These are phyloP conservation scores for Decorospora gaudefroyi DNA, from an alignment of 2,329 filamentous ascomycete species.

Conservation along the genomic window DNA sequence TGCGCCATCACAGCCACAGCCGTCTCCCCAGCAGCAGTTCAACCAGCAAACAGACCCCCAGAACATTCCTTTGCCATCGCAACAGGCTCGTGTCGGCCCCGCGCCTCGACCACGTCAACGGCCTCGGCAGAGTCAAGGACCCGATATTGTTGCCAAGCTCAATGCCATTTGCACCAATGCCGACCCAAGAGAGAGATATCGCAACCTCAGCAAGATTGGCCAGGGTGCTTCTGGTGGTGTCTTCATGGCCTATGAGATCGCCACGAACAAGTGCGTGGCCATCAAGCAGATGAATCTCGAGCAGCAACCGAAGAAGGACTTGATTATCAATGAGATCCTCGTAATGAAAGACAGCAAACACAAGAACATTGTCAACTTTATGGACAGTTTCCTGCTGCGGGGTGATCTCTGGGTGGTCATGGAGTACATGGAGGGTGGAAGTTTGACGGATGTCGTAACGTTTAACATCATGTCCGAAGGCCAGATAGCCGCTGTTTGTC, in stretches of 20 bases:
- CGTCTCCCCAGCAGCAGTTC: slow-evolving; percentile 58
- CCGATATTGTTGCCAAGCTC: slow-evolving; percentile 81
- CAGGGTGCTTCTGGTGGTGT: slow-evolving; percentile 97
- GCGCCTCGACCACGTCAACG: slow-evolving; percentile 74
- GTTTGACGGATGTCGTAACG: slow-evolving; percentile 95
- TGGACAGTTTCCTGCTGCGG: slow-evolving; percentile 89
- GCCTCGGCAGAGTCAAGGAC: slow-evolving; percentile 74
- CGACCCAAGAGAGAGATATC: slow-evolving; percentile 86
- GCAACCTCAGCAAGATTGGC: slow-evolving; percentile 89
- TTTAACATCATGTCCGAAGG: slow-evolving; percentile 99
- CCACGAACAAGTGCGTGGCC: slow-evolving; percentile 84
- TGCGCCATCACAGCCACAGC: slow-evolving; percentile 49
- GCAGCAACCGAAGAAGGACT: slow-evolving; percentile 96
- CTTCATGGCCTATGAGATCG: slow-evolving; percentile 84
- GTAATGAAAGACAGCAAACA: slow-evolving; percentile 99
- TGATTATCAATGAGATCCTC: slow-evolving; percentile 98
- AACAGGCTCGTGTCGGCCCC: slow-evolving; percentile 58
- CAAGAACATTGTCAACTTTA: slow-evolving; percentile 98
- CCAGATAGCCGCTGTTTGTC: slow-evolving; percentile 93
- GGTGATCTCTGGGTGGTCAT: slow-evolving; percentile 98
- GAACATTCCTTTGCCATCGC: slow-evolving; percentile 54
- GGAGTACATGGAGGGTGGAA: slow-evolving; percentile 99
- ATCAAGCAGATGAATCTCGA: slow-evolving; percentile 99
- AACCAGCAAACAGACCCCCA: slow-evolving; percentile 48
- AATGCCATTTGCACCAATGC: slow-evolving; percentile 88